Evolutionary conservation across 805 yeast species (phyloP).

Genomic region (Ogataea chonburiensis): DNA sequence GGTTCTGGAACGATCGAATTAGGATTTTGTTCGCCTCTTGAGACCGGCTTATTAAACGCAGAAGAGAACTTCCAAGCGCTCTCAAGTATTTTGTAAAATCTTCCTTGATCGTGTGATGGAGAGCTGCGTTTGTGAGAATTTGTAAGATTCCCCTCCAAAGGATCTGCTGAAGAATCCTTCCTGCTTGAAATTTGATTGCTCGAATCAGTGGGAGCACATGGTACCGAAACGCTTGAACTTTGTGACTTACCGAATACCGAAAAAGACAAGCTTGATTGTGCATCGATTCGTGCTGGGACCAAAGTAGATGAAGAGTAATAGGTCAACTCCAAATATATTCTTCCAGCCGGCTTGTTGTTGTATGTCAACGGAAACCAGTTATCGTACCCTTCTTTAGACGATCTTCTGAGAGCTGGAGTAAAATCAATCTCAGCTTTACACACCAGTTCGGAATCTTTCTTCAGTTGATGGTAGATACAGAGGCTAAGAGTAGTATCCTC

Average conservation of each 20-base stretch:
- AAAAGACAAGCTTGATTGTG: too few species aligned
- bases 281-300: slow-evolving; percentile 33
- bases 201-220: too few species aligned
- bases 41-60: slow-evolving; percentile 19
- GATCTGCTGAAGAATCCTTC: too few species aligned
- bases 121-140: too few species aligned
- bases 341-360: slow-evolving; percentile 80
- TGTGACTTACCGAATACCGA: too few species aligned
- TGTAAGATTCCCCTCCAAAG: too few species aligned
- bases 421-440: slow-evolving; percentile 82
- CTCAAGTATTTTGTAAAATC: not conserved
- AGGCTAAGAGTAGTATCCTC: slow-evolving; percentile 63
- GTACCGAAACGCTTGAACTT: too few species aligned
- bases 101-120: slow-evolving; percentile 1
- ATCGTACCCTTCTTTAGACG: slow-evolving; percentile 75
- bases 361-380: slow-evolving; percentile 74
- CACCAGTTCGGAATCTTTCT: slow-evolving; percentile 80
- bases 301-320: slow-evolving; percentile 60
- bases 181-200: too few species aligned
- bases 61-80: slow-evolving; percentile 5
- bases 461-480: slow-evolving; percentile 80
- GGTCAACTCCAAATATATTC: slow-evolving; percentile 85
- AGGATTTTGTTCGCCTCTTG: slow-evolving; percentile 7
- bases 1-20: slow-evolving; percentile 18
- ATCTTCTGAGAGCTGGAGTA: slow-evolving; percentile 64